A percentile compares a stretch with the other conserved stretches of the same genome.
Evolutionary conservation across 148 eudicot species (phyloP).

Genomic region (Heliosperma pusillum): DNA sequence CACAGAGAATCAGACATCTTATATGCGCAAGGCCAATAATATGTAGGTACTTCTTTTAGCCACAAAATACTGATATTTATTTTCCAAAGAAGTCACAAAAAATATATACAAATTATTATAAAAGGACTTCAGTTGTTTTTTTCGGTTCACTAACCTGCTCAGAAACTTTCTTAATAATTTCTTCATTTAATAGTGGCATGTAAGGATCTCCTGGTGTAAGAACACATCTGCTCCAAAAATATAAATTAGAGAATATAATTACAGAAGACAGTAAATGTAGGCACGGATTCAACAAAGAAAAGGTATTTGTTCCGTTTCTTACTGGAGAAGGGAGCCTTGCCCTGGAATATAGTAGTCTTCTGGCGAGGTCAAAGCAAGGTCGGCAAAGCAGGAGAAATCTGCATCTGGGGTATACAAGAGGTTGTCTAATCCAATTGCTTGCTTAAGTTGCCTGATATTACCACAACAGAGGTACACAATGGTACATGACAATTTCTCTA

Average conservation of each 20-base stretch:
- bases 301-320: constrained; percentile 34
- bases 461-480: not conserved
- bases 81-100: constrained; percentile 6
- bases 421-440: constrained; percentile 51
- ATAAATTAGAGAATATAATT: constrained; percentile 12
- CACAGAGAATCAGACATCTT: constrained; percentile 4
- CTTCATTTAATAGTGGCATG: constrained; percentile 88
- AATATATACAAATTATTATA: not conserved
- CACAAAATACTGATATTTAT: not conserved
- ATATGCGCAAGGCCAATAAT: not conserved
- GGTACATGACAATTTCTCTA: not conserved
- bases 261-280: not conserved
- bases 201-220: constrained; percentile 99
- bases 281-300: not conserved
- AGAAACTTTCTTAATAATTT: constrained; percentile 72
- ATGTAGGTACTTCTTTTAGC: too few relatives aligned
- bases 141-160: constrained; percentile 62
- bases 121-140: not conserved
- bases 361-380: constrained; percentile 91
- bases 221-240: constrained; percentile 69
- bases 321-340: constrained; percentile 97
- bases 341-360: constrained; percentile 91
- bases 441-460: constrained; percentile 12
- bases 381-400: constrained; percentile 98
- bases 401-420: constrained; percentile 97